Base-by-base conservation (phyloP, 2,329 filamentous ascomycete species). In the Talaromyces sp. region DNA sequence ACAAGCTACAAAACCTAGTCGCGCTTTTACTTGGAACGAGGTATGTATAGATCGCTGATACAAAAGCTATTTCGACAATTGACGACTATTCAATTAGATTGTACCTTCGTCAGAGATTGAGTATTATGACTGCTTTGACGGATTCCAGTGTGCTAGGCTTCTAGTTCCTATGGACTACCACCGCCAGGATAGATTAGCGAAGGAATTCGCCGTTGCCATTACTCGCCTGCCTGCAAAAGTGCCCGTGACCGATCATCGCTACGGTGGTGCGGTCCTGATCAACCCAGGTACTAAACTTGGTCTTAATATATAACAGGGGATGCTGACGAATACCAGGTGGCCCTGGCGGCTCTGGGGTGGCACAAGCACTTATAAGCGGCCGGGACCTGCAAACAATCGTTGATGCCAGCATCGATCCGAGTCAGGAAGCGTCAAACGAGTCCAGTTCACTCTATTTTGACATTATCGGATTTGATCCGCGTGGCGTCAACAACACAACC, bases 111-210 rank as follows among this genome's bases (percentile, higher is more conserved):
- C 62, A 6, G 63, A 64, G 5, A 65, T 77, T 8, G 58, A 71
- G n/a, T 77, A 76, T 55, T 65, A 70, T 61, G 67, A 72, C 41
- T 83, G 81, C 67, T 81, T 77, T 59, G 72, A 73, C 59, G 75
- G 71, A 4, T 78, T 78, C 58, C 73, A 80, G 64, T 83, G 81
- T 62, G 79, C 81, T n/a, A 73, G 77, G 6, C 68, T 84, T 3
- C 70, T 77, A 52, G 73, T 83, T 0, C 82, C 81, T 0, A 75
- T 83, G 67, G 78, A 79, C 64, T 81, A 78, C 69, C 73, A 77
- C 32, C 68, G 69, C 4, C 66, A 68, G 0, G 71, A 77, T 41
- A 65, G 70, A 38, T 41, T 72, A 50, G 62, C 70, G 17, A 70
- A 71, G 50, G 67, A 68, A 21, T 72, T 80, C 21, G 71, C 71